Conservation (phyloP, 2,329 filamentous ascomycete genomes). For the Canariomyces notabilis region DNA sequence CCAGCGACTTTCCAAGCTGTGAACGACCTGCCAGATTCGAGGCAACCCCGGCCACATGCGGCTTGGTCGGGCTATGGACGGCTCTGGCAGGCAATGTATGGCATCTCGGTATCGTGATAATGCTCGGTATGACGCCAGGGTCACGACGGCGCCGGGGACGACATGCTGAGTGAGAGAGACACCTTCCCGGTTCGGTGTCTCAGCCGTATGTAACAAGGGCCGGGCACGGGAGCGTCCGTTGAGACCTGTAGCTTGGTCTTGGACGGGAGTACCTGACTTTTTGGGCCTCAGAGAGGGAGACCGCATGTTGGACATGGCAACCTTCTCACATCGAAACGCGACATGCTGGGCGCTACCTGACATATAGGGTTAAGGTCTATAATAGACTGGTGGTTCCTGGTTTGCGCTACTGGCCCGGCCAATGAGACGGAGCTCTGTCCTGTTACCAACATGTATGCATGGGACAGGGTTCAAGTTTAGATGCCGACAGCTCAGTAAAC, state of each 20-base stretch:
- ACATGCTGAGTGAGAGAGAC: constrained; percentile 12
- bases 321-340: constrained; percentile 3
- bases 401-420: too few species aligned
- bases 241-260: constrained; percentile 10
- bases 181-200: constrained; percentile 24
- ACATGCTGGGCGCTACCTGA: constrained; percentile 7
- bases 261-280: constrained; percentile 11
- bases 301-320: constrained; percentile 14
- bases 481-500: too few species aligned
- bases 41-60: neutral
- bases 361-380: constrained; percentile 10
- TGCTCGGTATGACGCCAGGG: neutral
- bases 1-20: neutral
- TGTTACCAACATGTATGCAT: too few species aligned
- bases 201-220: constrained; percentile 10
- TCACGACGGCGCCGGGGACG: neutral
- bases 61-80: neutral
- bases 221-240: constrained; percentile 18
- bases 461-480: too few species aligned
- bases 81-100: neutral
- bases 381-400: constrained; percentile 1
- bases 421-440: too few species aligned
- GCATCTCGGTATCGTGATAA: constrained; percentile 3
- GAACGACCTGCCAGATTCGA: constrained; percentile 18
- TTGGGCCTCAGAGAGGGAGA: constrained; percentile 13